Conservation (phyloP, 2,329 filamentous ascomycete genomes). For the Penicillium occitanis region DNA sequence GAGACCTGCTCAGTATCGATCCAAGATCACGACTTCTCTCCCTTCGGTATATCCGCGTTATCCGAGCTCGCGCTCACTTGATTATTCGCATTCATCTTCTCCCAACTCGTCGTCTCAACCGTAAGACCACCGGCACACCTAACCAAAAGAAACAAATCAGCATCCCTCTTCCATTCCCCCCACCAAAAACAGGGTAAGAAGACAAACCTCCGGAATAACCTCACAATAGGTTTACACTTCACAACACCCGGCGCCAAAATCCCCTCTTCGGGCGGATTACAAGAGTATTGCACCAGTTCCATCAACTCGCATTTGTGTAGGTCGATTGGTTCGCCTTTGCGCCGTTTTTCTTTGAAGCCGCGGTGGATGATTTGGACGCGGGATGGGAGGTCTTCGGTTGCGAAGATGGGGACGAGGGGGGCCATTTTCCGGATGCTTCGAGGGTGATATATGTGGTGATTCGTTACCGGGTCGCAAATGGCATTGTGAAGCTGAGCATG, state of each 20-base stretch:
- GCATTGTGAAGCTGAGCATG: neutral
- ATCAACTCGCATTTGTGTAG: constrained; percentile 57
- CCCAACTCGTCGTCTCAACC: constrained; percentile 64
- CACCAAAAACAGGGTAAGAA: neutral
- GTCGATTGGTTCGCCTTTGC: constrained; percentile 53
- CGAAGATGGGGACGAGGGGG: constrained; percentile 56
- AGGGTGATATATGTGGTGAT: neutral
- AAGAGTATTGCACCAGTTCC: constrained; percentile 63
- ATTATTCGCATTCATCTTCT: constrained; percentile 32
- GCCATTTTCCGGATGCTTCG: constrained; percentile 47
- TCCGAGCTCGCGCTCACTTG: neutral
- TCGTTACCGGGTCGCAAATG: neutral
- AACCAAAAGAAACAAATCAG: constrained; percentile 20
- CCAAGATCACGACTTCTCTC: neutral
- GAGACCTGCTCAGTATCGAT: neutral
- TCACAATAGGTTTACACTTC: constrained; percentile 57
- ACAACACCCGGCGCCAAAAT: constrained; percentile 46
- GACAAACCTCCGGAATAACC: constrained; percentile 58
- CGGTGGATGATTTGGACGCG: constrained; percentile 50
- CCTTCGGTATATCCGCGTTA: neutral
- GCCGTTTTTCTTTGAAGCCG: constrained; percentile 51
- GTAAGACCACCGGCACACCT: constrained; percentile 55
- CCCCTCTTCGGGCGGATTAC: constrained; percentile 52
- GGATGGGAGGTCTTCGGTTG: constrained; percentile 51
- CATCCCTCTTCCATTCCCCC: neutral